Conservation (phyloP, 1,139 yeast genomes). For the Diutina pseudorugosa region DNA sequence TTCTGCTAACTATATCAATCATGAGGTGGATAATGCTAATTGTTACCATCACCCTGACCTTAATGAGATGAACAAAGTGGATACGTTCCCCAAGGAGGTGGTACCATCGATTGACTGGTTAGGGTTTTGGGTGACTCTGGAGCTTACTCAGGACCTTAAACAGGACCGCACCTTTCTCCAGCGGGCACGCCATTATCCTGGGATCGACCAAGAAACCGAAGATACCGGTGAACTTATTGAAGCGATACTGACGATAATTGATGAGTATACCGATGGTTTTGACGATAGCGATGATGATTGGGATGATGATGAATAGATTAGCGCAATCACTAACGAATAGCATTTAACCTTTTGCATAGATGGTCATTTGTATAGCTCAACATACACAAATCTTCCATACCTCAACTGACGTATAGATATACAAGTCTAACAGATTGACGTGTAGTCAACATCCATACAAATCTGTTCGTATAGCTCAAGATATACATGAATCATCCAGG, state of each 20-base stretch:
- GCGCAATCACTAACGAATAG: no score
- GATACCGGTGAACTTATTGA: neutral
- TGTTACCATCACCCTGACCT: neutral
- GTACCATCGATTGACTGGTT: neutral
- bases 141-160: neutral
- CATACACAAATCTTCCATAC: no score
- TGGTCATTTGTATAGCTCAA: no score
- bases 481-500: no score
- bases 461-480: no score
- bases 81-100: neutral
- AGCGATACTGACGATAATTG: neutral
- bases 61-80: neutral
- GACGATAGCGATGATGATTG: conserved; percentile 1
- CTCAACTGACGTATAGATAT: no score
- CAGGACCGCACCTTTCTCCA: neutral
- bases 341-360: no score
- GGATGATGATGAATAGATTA: neutral
- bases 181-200: neutral
- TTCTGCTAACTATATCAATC: neutral
- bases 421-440: no score
- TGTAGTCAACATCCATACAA: no score
- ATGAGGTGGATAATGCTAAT: neutral
- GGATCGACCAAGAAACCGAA: neutral
- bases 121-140: neutral
- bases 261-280: neutral